These are phyloP conservation scores for Pseudocercospora crystallina DNA, from an alignment of 2,329 filamentous ascomycete species.

Conservation along the genomic window DNA sequence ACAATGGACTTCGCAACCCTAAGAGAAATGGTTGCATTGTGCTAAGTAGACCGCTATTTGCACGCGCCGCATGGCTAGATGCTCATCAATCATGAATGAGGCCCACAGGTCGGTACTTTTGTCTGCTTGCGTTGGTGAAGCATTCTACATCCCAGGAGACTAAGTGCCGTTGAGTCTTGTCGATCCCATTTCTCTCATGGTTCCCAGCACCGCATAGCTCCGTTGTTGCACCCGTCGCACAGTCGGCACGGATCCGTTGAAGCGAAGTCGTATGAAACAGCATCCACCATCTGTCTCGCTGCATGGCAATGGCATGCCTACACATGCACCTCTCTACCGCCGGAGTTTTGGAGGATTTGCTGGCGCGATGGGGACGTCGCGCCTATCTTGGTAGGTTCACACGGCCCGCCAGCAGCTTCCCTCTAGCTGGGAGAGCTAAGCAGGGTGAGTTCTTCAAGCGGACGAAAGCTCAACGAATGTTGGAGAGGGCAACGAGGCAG, in stretches of 20 bases:
- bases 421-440: slow-evolving; percentile 22
- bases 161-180: slow-evolving; percentile 7
- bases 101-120: too few relatives aligned
- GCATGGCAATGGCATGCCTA: slow-evolving; percentile 1
- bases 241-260: neutral
- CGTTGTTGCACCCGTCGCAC: slow-evolving; percentile 2
- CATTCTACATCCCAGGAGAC: slow-evolving; percentile 4
- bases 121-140: neutral
- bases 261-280: slow-evolving; percentile 2
- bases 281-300: neutral
- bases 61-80: too few relatives aligned
- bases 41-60: too few relatives aligned
- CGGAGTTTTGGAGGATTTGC: slow-evolving; percentile 6
- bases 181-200: slow-evolving; percentile 9
- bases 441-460: neutral
- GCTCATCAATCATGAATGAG: too few relatives aligned
- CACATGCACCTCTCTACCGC: slow-evolving; percentile 5
- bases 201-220: slow-evolving; percentile 3
- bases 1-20: too few relatives aligned
- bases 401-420: slow-evolving; percentile 22
- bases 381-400: slow-evolving; percentile 20
- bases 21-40: too few relatives aligned
- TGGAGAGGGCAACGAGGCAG: too few relatives aligned
- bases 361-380: slow-evolving; percentile 13
- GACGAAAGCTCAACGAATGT: too few relatives aligned